These are phyloP conservation scores for Porphyrellus sp. DNA, from an alignment of 1,284 basidiomycete species.

Conservation along the genomic window DNA sequence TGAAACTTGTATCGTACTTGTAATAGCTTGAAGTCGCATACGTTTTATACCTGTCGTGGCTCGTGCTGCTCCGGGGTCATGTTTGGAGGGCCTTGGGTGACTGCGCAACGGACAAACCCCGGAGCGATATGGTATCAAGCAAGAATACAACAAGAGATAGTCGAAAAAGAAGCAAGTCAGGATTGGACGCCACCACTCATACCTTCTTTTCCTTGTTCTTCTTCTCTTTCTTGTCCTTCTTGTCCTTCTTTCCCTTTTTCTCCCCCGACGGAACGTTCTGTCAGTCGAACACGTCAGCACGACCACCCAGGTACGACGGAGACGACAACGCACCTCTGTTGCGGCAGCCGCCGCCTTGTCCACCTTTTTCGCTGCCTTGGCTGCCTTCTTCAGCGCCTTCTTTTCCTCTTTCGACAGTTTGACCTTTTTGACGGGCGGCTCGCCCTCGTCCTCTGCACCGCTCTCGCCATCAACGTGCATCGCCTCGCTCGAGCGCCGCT, in stretches of 20 bases:
- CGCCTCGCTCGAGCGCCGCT: conserved; percentile 56
- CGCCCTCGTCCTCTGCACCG: conserved; percentile 38
- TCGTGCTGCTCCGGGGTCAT: too few relatives aligned
- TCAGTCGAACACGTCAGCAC: conserved; percentile 7
- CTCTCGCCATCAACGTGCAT: conserved; percentile 63
- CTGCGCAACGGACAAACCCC: too few relatives aligned
- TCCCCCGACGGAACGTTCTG: conserved; percentile 40
- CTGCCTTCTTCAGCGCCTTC: conserved; percentile 75
- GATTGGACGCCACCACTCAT: conserved; percentile 24
- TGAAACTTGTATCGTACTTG: too few relatives aligned
- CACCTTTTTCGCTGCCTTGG: conserved; percentile 56
- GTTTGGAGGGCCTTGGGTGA: too few relatives aligned
- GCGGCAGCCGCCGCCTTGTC: conserved; percentile 26
- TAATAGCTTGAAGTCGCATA: too few relatives aligned
- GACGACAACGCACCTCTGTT: conserved; percentile 30
- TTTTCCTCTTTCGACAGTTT: conserved; percentile 82
- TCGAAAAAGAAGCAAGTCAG: neutral
- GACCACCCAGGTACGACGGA: neutral
- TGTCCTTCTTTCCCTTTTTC: conserved; percentile 39
- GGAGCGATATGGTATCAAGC: neutral
- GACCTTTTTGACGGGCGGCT: conserved; percentile 61
- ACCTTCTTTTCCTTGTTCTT: conserved; percentile 47
- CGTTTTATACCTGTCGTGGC: too few relatives aligned
- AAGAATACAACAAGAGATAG: conserved; percentile 9
- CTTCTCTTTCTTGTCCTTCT: conserved; percentile 41